A percentile compares a stretch with the other conserved stretches of the same genome.
Evolutionary conservation across 176 grass and related monocot species (phyloP).

Genomic region (Zizania latifolia): DNA sequence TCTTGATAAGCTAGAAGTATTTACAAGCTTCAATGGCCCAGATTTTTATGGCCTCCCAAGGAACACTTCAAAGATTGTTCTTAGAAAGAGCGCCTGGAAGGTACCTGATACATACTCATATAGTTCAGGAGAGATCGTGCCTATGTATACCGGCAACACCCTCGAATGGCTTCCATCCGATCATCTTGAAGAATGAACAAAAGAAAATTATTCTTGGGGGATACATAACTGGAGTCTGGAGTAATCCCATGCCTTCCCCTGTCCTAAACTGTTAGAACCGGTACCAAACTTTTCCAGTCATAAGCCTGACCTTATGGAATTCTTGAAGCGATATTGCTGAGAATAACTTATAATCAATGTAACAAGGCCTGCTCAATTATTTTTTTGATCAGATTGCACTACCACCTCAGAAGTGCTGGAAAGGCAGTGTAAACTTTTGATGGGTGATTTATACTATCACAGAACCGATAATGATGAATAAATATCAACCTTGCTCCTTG

Average conservation of each 20-base stretch:
- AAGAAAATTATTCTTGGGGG: neutral
- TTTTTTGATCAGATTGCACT: neutral
- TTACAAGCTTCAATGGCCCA: constrained; percentile 92
- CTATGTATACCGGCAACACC: constrained; percentile 64
- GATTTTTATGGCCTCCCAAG: constrained; percentile 95
- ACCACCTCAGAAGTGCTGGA: neutral
- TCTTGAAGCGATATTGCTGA: neutral
- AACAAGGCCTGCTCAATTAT: neutral
- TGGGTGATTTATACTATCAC: constrained; percentile 9
- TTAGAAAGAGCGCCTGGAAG: constrained; percentile 73
- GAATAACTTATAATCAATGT: neutral
- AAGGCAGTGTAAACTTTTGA: neutral
- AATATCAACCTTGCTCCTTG: neutral
- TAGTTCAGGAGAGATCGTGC: constrained; percentile 62
- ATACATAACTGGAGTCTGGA: neutral
- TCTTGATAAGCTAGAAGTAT: constrained; percentile 80
- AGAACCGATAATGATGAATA: neutral
- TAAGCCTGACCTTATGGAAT: neutral
- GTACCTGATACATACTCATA: constrained; percentile 60
- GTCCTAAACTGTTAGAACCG: neutral
- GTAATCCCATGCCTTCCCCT: neutral
- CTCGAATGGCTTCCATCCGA: constrained; percentile 66
- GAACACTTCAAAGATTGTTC: constrained; percentile 58
- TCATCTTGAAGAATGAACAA: constrained; percentile 24
- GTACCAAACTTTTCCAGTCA: neutral